Evolutionary conservation across 2,329 filamentous ascomycete genomes (phyloP), one percentile per base, ranked within the genome.

Genomic region (Aspergillus pseudoterreus): DNA sequence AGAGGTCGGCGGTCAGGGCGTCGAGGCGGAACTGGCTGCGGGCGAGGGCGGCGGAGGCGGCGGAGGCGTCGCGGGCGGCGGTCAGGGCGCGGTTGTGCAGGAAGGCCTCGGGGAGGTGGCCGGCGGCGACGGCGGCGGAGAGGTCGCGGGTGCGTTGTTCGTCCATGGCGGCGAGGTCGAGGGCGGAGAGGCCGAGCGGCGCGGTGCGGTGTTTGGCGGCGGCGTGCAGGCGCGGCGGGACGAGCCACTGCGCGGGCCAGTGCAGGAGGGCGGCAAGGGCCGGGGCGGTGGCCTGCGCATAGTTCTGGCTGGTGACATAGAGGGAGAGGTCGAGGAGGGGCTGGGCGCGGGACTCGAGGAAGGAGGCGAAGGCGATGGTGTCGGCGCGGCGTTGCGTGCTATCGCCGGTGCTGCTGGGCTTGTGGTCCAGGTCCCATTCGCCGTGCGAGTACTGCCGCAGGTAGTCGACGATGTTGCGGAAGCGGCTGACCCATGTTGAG

Each of bases 291-390:
- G 81, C 75, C 41, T 80, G 76, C 50, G 84, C 79, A 81, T 94
- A 99, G 75, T 97, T 96, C 57, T 90, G 84, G 51, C 87, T 89
- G 30, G 91, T 94, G 57, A 94, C 87, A 70, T 95, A 97, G 61
- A 97, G 85, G 47, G 86, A 92, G 51, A 96, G 84, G 62, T 95
- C 88, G 62, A 96, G 70, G 54, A 97, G 82, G 30, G 87, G 83
- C 45, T 85, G 83, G n/a, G 87, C 89, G 52, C 86, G 84, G 22
- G 85, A 82, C 66, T 85, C 78, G 59, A 96, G 75, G 71, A 92
- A 92, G 56, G 88, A 82, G 33, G 82, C 77, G 71, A 72, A 74
- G 78, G 77, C 78, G 44, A 72, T 71, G 53, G 68, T 75, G 63
- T 81, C 78, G 39, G 78, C 79, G 33, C 60, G 70, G 47, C 75